Percentiles rank a stretch among this genome's conserved stretches.
Conservation (phyloP, 2,329 filamentous ascomycete genomes). For the Monilinia polystroma region DNA sequence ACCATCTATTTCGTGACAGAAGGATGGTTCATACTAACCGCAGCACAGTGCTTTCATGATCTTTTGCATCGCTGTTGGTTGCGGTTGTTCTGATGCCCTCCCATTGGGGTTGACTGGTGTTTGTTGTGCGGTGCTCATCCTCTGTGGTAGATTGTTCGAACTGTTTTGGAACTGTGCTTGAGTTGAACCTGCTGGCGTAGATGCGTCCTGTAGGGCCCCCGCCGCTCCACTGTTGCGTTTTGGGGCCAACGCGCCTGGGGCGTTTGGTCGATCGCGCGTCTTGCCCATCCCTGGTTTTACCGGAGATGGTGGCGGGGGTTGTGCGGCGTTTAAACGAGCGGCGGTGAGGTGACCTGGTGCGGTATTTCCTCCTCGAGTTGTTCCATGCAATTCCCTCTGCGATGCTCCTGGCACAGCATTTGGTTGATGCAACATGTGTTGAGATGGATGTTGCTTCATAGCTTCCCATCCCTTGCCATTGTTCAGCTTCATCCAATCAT, state of each 20-base stretch:
- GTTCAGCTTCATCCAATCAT: conserved; percentile 99
- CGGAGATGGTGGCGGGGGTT: conserved; percentile 83
- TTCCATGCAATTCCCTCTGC: conserved; percentile 78
- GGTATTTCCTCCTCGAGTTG: conserved; percentile 51
- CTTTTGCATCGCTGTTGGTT: conserved; percentile 84
- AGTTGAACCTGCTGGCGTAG: conserved; percentile 84
- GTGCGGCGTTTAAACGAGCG: conserved; percentile 90
- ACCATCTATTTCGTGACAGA: conserved; percentile 16
- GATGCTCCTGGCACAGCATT: conserved; percentile 67
- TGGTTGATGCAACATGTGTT: conserved; percentile 70
- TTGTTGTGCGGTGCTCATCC: conserved; percentile 54
- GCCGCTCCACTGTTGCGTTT: conserved; percentile 73
- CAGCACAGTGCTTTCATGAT: conserved; percentile 92
- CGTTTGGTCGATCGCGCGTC: conserved; percentile 73
- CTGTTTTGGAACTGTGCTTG: conserved; percentile 97
- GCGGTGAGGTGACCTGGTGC: conserved; percentile 58
- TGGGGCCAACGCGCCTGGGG: conserved; percentile 62
- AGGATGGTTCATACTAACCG: conserved; percentile 52
- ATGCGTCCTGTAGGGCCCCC: conserved; percentile 71
- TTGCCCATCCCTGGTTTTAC: conserved; percentile 75
- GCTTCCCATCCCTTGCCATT: conserved; percentile 87
- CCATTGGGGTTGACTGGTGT: conserved; percentile 57
- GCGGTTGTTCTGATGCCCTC: conserved; percentile 60
- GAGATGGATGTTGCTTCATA: conserved; percentile 55
- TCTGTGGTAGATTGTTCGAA: conserved; percentile 76